phyloP scores from a whole-genome alignment of 805 yeast species.

The Lipomyces kockii region DNA sequence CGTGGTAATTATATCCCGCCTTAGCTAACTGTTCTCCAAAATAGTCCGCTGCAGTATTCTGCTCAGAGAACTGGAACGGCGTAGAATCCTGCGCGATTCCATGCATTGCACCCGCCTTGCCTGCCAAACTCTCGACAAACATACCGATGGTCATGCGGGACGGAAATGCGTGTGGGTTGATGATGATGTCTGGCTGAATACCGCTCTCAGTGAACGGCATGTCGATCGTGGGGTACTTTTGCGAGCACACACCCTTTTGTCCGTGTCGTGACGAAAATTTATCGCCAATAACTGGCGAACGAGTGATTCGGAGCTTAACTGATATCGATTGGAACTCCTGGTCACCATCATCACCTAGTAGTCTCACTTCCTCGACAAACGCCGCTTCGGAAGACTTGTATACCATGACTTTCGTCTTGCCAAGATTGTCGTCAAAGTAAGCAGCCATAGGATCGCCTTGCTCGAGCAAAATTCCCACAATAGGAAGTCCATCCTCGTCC shows the following conservation, averaged over 20 bases:
- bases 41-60: conserved; percentile 94
- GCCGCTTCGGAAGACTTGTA: conserved; percentile 96
- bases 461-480: conserved; percentile 81
- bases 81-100: conserved; percentile 98
- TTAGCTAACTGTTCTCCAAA: conserved; percentile 88
- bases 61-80: conserved; percentile 91
- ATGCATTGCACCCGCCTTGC: conserved; percentile 97
- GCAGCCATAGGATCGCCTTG: conserved; percentile 98
- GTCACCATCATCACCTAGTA: conserved; percentile 82
- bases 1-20: conserved; percentile 96
- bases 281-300: conserved; percentile 95
- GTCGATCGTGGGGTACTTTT: conserved; percentile 96
- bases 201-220: conserved; percentile 97
- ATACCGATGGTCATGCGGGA: conserved; percentile 99
- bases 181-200: conserved; percentile 95
- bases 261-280: conserved; percentile 98
- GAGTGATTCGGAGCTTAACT: conserved; percentile 85
- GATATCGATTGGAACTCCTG: conserved; percentile 83
- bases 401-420: conserved; percentile 88
- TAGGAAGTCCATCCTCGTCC: conserved; percentile 91
- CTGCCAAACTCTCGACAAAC: conserved; percentile 98
- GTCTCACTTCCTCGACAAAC: conserved; percentile 90
- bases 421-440: conserved; percentile 85
- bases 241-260: conserved; percentile 97
- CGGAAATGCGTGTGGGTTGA: conserved; percentile 99